phyloP scores from a whole-genome alignment of 129 eudicot species.

The Artemisia tridentata region DNA sequence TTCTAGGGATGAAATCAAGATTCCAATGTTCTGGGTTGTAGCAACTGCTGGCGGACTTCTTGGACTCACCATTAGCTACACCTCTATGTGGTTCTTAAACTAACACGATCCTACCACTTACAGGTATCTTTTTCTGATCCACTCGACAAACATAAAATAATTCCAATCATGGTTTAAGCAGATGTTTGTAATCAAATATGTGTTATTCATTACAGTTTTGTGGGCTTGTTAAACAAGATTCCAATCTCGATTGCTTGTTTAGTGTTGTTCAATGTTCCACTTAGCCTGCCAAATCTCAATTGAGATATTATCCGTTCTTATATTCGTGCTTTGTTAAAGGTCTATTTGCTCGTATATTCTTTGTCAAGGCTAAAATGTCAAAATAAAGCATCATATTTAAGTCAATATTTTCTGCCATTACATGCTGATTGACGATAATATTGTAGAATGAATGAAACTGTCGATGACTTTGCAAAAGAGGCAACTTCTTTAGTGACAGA shows the following conservation, averaged over 20 bases:
- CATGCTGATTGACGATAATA: too few relatives aligned
- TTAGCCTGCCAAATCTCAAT: constrained; percentile 56
- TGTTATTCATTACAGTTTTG: constrained; percentile 46
- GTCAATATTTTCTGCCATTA: constrained; percentile 6
- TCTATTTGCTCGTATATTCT: constrained; percentile 74
- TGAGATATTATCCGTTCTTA: constrained; percentile 13
- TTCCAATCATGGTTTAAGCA: background rate
- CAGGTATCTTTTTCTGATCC: constrained; percentile 43
- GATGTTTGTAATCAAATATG: background rate
- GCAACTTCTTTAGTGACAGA: too few relatives aligned
- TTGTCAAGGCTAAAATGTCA: constrained; percentile 81
- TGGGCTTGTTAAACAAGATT: constrained; percentile 78
- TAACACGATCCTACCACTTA: constrained; percentile 81
- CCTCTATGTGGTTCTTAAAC: constrained; percentile 81
- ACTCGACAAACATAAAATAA: constrained; percentile 14
- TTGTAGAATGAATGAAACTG: too few relatives aligned
- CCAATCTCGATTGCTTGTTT: constrained; percentile 78
- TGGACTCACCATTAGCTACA: constrained; percentile 78
- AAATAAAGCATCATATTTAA: constrained; percentile 19
- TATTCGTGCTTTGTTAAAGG: constrained; percentile 35
- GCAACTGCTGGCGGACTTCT: constrained; percentile 75
- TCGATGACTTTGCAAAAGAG: too few relatives aligned
- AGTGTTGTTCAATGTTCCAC: constrained; percentile 70
- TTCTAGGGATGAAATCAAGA: constrained; percentile 54
- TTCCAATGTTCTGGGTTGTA: constrained; percentile 78